A percentile compares a stretch with the other conserved stretches of the same genome.
Conservation (phyloP, 768 basidiomycete species). For the Cyclocybe cylindracea region DNA sequence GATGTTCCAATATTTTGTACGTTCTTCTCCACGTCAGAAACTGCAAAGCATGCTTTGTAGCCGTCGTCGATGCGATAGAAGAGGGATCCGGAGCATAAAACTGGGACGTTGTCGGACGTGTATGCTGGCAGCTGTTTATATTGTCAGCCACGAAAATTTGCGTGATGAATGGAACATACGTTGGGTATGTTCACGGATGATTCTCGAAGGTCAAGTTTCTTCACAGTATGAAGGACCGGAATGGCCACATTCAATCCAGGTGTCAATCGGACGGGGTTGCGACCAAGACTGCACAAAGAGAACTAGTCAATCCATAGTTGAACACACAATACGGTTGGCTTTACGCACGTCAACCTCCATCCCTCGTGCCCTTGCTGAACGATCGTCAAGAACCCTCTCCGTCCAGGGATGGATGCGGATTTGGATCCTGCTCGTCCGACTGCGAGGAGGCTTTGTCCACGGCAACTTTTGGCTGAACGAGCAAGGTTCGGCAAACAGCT, state of each 20-base stretch:
- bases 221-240: slow-evolving; percentile 45
- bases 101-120: slow-evolving; percentile 44
- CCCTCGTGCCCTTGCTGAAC: slow-evolving; percentile 54
- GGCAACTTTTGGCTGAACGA: too few relatives aligned
- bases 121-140: slow-evolving; percentile 30
- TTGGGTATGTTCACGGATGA: slow-evolving; percentile 46
- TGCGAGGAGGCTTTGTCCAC: too few relatives aligned
- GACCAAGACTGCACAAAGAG: slow-evolving; percentile 36
- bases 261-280: slow-evolving; percentile 40
- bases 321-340: neutral
- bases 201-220: slow-evolving; percentile 49
- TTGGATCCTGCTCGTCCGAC: too few relatives aligned
- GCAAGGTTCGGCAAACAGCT: too few relatives aligned
- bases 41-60: slow-evolving; percentile 55
- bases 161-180: slow-evolving; percentile 17
- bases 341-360: slow-evolving; percentile 45
- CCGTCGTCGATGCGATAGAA: slow-evolving; percentile 54
- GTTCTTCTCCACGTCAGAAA: slow-evolving; percentile 49
- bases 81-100: slow-evolving; percentile 52
- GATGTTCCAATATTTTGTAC: slow-evolving; percentile 55
- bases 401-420: neutral
- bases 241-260: slow-evolving; percentile 49
- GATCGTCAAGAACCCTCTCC: slow-evolving; percentile 44
- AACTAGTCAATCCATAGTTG: neutral
- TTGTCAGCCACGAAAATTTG: neutral